Evolutionary conservation across 495 filamentous ascomycete genomes (phyloP).

Genomic region (Glarea lozoyensis): DNA sequence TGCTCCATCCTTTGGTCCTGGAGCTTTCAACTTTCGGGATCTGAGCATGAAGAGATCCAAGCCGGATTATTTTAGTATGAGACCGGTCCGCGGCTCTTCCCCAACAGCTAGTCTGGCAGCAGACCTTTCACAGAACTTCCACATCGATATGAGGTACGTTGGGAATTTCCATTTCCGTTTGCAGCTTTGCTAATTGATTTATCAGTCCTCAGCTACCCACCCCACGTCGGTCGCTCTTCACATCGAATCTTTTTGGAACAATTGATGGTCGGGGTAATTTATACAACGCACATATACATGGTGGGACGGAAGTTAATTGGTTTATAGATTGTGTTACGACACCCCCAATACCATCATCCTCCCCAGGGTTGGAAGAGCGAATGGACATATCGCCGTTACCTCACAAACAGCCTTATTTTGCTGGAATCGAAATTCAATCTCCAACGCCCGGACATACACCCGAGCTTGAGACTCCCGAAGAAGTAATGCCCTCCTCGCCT

Average conservation of each 20-base stretch:
- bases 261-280: conserved; percentile 63
- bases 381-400: conserved; percentile 96
- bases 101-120: conserved; percentile 83
- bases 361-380: conserved; percentile 63
- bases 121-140: conserved; percentile 94
- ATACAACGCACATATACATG: conserved; percentile 5
- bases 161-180: conserved; percentile 17
- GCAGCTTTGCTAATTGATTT: conserved; percentile 1
- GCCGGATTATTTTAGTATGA: conserved; percentile 69
- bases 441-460: conserved; percentile 48
- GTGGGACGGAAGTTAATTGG: conserved; percentile 21
- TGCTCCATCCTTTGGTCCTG: conserved; percentile 47
- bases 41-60: conserved; percentile 56
- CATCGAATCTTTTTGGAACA: conserved; percentile 60
- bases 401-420: conserved; percentile 67
- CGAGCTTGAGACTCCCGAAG: conserved; percentile 21
- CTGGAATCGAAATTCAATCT: conserved; percentile 55
- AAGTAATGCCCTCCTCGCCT: conserved; percentile 33
- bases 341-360: conserved; percentile 75
- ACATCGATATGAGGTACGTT: conserved; percentile 76
- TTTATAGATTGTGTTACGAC: conserved; percentile 64
- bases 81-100: conserved; percentile 72
- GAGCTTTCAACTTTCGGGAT: conserved; percentile 61
- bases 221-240: conserved; percentile 88
- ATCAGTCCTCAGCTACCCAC: conserved; percentile 82